phyloP scores from a whole-genome alignment of 2,329 filamentous ascomycete genomes.

The Teratosphaeria nubilosa region DNA sequence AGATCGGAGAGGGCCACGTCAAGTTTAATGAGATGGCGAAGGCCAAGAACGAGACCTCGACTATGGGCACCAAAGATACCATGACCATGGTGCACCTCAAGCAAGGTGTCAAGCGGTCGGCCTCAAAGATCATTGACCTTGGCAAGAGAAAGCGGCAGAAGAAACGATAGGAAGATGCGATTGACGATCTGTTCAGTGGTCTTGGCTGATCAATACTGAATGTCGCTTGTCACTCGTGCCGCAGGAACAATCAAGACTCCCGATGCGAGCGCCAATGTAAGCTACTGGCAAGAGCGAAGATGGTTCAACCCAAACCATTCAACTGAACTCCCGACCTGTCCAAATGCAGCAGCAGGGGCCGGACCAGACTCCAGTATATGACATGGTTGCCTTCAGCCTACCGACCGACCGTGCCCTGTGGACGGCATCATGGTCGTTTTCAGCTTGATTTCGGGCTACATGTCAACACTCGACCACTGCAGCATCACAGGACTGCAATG shows the following conservation, averaged over 20 bases:
- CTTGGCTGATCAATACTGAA: constrained; percentile 18
- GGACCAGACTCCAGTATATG: too few species aligned
- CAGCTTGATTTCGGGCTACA: neutral
- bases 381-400: too few species aligned
- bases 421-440: neutral
- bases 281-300: too few species aligned
- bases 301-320: too few species aligned
- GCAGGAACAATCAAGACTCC: too few species aligned
- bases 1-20: neutral
- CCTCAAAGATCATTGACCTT: neutral
- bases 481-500: neutral
- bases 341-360: too few species aligned
- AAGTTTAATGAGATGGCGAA: neutral
- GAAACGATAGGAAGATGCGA: constrained; percentile 52
- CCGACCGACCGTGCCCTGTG: too few species aligned
- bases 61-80: neutral
- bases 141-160: constrained; percentile 27
- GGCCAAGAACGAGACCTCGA: neutral
- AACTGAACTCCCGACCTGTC: too few species aligned
- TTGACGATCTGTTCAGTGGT: constrained; percentile 62
- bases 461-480: neutral
- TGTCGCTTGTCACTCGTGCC: too few species aligned
- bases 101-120: neutral
- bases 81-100: too few species aligned
- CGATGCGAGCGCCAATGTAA: too few species aligned